These are phyloP conservation scores for Apiospora rasikravindrae DNA, from an alignment of 2,329 filamentous ascomycete species.

Conservation along the genomic window DNA sequence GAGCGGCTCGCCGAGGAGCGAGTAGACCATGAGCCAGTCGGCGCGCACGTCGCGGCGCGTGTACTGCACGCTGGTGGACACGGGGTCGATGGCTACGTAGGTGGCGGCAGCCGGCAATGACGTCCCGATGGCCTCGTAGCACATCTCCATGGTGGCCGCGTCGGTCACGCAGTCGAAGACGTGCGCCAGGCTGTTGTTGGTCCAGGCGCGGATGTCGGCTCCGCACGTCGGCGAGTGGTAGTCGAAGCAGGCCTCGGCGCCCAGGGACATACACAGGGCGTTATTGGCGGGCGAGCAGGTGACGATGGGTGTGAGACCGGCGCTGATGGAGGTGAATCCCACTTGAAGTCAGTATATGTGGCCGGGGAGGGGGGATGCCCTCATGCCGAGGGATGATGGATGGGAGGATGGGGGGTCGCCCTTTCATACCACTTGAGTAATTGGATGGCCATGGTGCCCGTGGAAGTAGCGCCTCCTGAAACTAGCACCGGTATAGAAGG, in stretches of 20 bases:
- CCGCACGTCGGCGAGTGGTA: constrained; percentile 26
- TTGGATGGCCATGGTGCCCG: constrained; percentile 26
- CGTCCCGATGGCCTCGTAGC: constrained; percentile 37
- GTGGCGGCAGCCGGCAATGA: too few relatives aligned
- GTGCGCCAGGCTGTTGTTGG: constrained; percentile 39
- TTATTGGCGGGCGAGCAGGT: constrained; percentile 27
- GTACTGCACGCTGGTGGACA: too few relatives aligned
- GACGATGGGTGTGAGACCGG: constrained; percentile 18
- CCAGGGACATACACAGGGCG: constrained; percentile 38
- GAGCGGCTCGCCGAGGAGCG: too few relatives aligned
- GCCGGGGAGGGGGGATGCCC: too few relatives aligned
- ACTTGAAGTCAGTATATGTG: too few relatives aligned
- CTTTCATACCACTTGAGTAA: constrained; percentile 24
- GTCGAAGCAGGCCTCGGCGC: constrained; percentile 45
- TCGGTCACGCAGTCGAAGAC: constrained; percentile 45
- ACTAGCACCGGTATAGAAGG: too few relatives aligned
- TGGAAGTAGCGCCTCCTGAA: constrained; percentile 25
- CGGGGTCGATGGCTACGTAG: too few relatives aligned
- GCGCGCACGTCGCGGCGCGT: too few relatives aligned
- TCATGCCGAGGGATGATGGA: too few relatives aligned
- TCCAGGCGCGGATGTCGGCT: constrained; percentile 40
- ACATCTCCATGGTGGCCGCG: constrained; percentile 35
- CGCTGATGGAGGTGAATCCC: too few relatives aligned
- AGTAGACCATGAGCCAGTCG: too few relatives aligned
- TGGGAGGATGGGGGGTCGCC: too few relatives aligned